These are phyloP conservation scores for Monilinia fructigena DNA, from an alignment of 2,329 filamentous ascomycete genomes.

Conservation along the genomic window DNA sequence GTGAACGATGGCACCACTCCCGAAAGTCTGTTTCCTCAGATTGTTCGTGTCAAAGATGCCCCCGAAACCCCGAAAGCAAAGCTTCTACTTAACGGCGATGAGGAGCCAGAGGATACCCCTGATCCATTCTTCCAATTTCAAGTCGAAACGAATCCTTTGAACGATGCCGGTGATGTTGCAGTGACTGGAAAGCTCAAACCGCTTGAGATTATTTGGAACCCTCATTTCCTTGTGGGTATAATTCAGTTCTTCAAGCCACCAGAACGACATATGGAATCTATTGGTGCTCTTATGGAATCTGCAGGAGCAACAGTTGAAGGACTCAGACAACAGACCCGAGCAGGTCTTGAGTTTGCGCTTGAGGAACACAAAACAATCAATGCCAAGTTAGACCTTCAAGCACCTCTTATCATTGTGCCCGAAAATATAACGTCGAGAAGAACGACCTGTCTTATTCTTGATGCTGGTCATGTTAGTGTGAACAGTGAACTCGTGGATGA, in stretches of 20 bases:
- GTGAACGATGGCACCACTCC: conserved; percentile 95
- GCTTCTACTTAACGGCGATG: conserved; percentile 41
- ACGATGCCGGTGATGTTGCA: conserved; percentile 87
- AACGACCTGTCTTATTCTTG: conserved; percentile 87
- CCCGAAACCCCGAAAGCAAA: conserved; percentile 50
- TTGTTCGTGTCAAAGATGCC: conserved; percentile 91
- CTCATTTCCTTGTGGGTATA: conserved; percentile 84
- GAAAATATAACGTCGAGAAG: conserved; percentile 82
- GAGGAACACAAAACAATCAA: conserved; percentile 99
- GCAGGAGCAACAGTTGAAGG: conserved; percentile 95
- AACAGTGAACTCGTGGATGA: conserved; percentile 93
- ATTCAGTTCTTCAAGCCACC: conserved; percentile 96
- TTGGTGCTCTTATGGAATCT: conserved; percentile 90
- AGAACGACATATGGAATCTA: conserved; percentile 97
- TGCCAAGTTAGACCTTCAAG: conserved; percentile 90
- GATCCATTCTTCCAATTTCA: conserved; percentile 91
- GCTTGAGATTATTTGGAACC: conserved; percentile 97
- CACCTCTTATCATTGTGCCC: conserved; percentile 92
- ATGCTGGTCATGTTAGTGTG: conserved; percentile 93
- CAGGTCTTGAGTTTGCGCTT: conserved; percentile 91
- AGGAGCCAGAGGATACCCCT: conserved; percentile 46
- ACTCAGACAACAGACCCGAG: conserved; percentile 89
- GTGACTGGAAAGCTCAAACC: conserved; percentile 90
- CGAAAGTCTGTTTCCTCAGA: conserved; percentile 88
- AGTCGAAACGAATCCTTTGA: conserved; percentile 91